Base-by-base conservation (phyloP, 163 green algal genomes). In the Picocystis sp. region DNA sequence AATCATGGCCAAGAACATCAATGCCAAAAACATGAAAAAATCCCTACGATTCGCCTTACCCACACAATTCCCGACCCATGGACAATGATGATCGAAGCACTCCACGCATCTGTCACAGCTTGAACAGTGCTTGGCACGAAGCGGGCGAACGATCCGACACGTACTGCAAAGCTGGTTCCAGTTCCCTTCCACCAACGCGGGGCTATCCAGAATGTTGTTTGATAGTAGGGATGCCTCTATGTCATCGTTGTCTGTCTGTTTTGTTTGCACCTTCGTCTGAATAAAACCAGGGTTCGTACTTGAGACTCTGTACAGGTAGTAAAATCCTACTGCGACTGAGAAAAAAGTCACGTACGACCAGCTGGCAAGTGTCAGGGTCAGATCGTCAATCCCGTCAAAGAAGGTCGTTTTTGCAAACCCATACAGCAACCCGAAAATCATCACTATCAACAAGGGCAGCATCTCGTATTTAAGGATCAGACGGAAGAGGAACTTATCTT, bases 161-260 rank as follows among this genome's bases (percentile, higher is more conserved):
- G 76, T 85, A n/a, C 90, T 78, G 57, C 86, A 95, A 43, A 97
- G 71, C 73, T 92, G 82, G 14, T 70, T 50, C 87, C 87, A 97
- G 47, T 91, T 75, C 15, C 86, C 86, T 2, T 79, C 71, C 46
- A 33, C 14, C 17, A 53, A 34, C 3, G 47, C 47, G 19, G 47
- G 47, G 47, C 47, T 53, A 13, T 34, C 35, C 24, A 44, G 35
- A 34, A 53, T 53, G 47, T 34, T 53, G 15, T 21, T 22, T 21
- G 74, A 87, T 33, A 94, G 66, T 34, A 80, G 80, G 0, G 81
- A 77, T 6, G 75, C 89, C 61, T 93, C 78, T 22, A 93, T 63
- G 38, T 70, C n/a, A 11, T 29, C 43, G 38, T n/a, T 53, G 22
- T 41, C 51, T 61, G 41, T 52, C 33, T 22, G 35, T 33, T 12